Base-by-base conservation (phyloP, 192 early-diverging fungal genomes). In the Entrophospora sp. region DNA sequence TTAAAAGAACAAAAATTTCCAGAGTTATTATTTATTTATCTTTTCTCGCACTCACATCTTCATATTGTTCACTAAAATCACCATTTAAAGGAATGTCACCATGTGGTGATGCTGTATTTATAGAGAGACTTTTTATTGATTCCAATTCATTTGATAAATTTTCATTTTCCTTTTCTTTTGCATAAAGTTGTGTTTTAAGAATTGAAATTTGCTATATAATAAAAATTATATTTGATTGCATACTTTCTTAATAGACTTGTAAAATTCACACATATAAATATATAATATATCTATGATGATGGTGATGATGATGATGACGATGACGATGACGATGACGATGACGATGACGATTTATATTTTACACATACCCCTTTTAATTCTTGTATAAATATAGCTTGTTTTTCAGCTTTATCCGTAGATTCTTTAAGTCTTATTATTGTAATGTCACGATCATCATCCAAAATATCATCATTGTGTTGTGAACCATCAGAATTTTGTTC, bases 1-100 rank as follows among this genome's bases (percentile, higher is more conserved):
- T 9, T 6, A 46, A 46, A 46, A 46, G 13, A 20, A 24, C 0
- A 45, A 0, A 6, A 46, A 3, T 5, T 8, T 22, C n/a, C 3
- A 6, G 5, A 10, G 6, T 3, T 35, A 57, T 10, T 13, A 22
- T 24, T 32, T 20, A 7, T 31, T 14, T 0, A 38, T n/a, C n/a
- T n/a, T n/a, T n/a, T n/a, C n/a, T n/a, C n/a, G n/a, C n/a, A n/a
- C n/a, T 37, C 12, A 64, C 62, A 45, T 66, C 64, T 43, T 66
- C 64, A 13, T 53, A 55, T 66, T 66, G 64, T 8, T 66, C 52
- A 38, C 64, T 66, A 55, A 66, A 66, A 2, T 66, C 64, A 28
- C 51, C 64, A 42, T 55, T 66, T 24, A 66, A 62, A 14, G 60
- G 28, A 27, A 46, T 46, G 10, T 62, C 60, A 7, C 56, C 56